phyloP scores from a whole-genome alignment of 768 basidiomycete species.

The Asterophora parasitica region DNA sequence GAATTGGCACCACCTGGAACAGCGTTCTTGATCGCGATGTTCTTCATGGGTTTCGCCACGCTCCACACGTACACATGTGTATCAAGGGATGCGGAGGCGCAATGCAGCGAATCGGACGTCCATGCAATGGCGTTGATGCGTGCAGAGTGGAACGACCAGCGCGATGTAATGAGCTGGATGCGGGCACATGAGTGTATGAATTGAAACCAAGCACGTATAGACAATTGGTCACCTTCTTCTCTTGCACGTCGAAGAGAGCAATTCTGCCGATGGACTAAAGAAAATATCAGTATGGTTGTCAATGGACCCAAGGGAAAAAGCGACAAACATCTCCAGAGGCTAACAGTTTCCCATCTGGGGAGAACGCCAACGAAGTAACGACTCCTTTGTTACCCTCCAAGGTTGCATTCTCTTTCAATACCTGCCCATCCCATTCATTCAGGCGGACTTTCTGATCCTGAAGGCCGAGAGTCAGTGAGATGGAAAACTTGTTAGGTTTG shows the following conservation, averaged over 20 bases:
- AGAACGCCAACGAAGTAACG: constrained; percentile 74
- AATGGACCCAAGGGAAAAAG: background rate
- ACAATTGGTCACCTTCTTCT: constrained; percentile 47
- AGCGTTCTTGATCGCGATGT: constrained; percentile 81
- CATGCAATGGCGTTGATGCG: constrained; percentile 77
- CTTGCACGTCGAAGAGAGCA: constrained; percentile 64
- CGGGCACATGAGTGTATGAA: background rate
- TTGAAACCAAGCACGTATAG: background rate
- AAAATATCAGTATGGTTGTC: background rate
- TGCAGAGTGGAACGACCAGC: constrained; percentile 85
- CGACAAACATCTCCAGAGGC: constrained; percentile 82
- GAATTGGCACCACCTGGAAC: constrained; percentile 79
- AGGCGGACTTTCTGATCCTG: constrained; percentile 75
- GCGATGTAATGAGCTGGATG: constrained; percentile 56
- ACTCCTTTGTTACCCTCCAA: constrained; percentile 67
- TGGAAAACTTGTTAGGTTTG: background rate
- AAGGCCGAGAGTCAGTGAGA: background rate
- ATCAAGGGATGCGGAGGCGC: constrained; percentile 89
- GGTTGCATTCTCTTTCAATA: constrained; percentile 48
- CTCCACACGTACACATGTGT: constrained; percentile 90
- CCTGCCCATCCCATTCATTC: constrained; percentile 65
- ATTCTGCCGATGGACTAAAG: constrained; percentile 77
- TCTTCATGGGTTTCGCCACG: constrained; percentile 62
- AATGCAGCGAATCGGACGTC: constrained; percentile 67
- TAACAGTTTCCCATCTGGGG: constrained; percentile 67